Evolutionary conservation across 2,329 filamentous ascomycete genomes (phyloP), one percentile per base, ranked within the genome.

Genomic region (Apiospora malaysiana): DNA sequence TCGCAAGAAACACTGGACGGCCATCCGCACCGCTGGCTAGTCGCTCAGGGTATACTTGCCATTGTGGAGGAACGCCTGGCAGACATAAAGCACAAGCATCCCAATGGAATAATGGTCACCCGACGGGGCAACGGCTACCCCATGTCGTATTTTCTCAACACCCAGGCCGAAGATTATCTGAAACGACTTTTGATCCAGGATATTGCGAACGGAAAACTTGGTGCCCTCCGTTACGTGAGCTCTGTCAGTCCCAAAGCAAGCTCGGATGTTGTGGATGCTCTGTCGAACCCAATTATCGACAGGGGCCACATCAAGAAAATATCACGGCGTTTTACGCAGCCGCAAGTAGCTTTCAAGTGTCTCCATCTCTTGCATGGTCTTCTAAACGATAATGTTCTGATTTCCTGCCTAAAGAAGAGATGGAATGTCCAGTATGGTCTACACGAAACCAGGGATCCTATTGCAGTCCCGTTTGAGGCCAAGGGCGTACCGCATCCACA

Each of bases 341-440:
- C 79, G 1, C 75, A 78, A 0, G 73, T 76, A 0, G 75, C 81
- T 5, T 73, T 67, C 0, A 78, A 83, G 40, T 77, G 73, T 0
- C 72, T 92, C 0, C 85, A 89, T 9, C 83, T 93, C 0, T 77
- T 94, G 0, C 87, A 92, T 0, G 92, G 92, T 0, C 80, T 94
- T 0, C 77, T 94, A 0, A 83, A 88, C 0, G 85, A 90, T 70
- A 82, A 87, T 0, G 88, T 94, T 4, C 78, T 94, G 0, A 74
- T 88, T 1, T 84, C 90, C 14, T 87, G 84, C 6, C 76, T 92
- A 0, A 85, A 87, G 68, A 93, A 92, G 75, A 81, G 89, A 18
- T 93, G 88, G 89, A 91, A 91, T 63, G 91, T 94, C 0, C 84
- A 88, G 47, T 94, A 91, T 65, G 89, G 89, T 0, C 78, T 91